Evolutionary conservation across 2,329 filamentous ascomycete species (phyloP).

Genomic region (Davidsoniella virescens): DNA sequence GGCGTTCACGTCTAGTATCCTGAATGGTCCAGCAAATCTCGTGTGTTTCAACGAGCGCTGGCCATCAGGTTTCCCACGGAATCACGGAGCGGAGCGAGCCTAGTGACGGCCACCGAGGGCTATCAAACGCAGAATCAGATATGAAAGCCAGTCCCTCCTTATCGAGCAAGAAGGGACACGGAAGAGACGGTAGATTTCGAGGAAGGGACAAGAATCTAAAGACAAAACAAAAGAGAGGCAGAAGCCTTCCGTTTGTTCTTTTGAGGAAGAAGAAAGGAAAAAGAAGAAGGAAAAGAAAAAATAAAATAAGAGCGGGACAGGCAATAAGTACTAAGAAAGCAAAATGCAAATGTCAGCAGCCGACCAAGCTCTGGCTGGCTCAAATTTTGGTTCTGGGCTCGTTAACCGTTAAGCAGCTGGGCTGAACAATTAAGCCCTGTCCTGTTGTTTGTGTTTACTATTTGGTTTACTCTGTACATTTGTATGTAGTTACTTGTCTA

Average conservation of each 20-base stretch:
- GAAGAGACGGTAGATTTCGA: neutral
- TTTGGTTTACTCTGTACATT: neutral
- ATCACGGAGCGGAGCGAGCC: slow-evolving; percentile 12
- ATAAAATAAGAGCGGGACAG: neutral
- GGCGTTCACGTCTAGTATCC: neutral
- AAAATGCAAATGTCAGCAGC: neutral
- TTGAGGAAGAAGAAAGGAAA: neutral
- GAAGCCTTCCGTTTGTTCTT: slow-evolving; percentile 9
- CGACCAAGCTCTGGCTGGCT: neutral
- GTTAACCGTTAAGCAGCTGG: neutral
- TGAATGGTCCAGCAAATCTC: slow-evolving; percentile 6
- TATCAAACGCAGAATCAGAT: neutral
- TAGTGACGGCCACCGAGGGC: slow-evolving; percentile 10
- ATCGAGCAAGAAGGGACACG: neutral
- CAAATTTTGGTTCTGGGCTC: neutral
- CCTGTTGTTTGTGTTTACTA: neutral
- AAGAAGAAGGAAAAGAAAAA: neutral
- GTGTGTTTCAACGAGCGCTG: slow-evolving; percentile 2
- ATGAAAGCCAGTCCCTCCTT: neutral
- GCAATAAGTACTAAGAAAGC: no score
- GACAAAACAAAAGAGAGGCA: slow-evolving; percentile 13
- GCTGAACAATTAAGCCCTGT: neutral
- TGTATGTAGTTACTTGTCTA: no score
- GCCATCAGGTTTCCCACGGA: neutral
- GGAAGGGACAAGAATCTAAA: slow-evolving; percentile 13